These are phyloP conservation scores for Porphyrellus cyaneotinctus DNA, from an alignment of 768 basidiomycete species.

Conservation along the genomic window DNA sequence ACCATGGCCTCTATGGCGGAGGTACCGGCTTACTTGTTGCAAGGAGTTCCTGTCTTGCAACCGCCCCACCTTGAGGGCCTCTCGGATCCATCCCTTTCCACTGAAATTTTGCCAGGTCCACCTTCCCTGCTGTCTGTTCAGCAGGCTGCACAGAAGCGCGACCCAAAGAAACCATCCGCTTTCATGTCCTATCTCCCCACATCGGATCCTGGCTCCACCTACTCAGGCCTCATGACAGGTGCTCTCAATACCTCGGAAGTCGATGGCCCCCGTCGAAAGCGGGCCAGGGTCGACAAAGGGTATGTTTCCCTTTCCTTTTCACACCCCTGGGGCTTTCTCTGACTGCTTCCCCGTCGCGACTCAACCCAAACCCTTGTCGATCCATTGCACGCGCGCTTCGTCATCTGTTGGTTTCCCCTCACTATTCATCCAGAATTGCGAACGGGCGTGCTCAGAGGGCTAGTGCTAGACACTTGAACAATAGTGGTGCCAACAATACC, in stretches of 20 bases:
- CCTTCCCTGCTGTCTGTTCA: constrained; percentile 69
- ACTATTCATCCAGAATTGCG: constrained; percentile 41
- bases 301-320: constrained; percentile 39
- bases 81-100: constrained; percentile 70
- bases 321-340: constrained; percentile 20
- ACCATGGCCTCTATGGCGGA: constrained; percentile 69
- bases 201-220: constrained; percentile 86
- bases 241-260: constrained; percentile 54
- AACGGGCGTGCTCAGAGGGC: constrained; percentile 71
- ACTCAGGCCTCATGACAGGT: constrained; percentile 69
- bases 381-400: constrained; percentile 10
- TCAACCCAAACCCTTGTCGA: constrained; percentile 30
- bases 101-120: constrained; percentile 87
- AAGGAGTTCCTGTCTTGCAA: constrained; percentile 68
- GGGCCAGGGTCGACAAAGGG: constrained; percentile 71
- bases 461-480: constrained; percentile 61
- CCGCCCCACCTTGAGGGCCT: constrained; percentile 75
- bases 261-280: constrained; percentile 67
- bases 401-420: constrained; percentile 13
- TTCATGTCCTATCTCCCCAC: constrained; percentile 76
- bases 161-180: constrained; percentile 70
- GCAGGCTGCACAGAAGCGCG: constrained; percentile 69
- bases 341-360: constrained; percentile 20
- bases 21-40: constrained; percentile 67
- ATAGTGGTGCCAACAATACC: constrained; percentile 35